A percentile compares a stretch with the other conserved stretches of the same genome.
Evolutionary conservation across 2,329 filamentous ascomycete genomes (phyloP).

Genomic region (Fusarium nodosum): DNA sequence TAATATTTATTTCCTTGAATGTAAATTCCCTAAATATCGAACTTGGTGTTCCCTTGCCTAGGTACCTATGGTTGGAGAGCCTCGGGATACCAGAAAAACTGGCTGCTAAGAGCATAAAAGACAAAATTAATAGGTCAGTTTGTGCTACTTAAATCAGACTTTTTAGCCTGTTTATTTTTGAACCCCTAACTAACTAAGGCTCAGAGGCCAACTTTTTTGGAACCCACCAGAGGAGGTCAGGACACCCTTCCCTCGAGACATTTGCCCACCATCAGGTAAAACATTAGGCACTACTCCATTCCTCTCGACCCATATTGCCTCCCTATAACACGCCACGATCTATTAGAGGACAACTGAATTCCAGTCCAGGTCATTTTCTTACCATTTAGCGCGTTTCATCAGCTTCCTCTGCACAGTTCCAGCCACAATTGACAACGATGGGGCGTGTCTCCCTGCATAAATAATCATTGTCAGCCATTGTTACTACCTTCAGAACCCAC

Average conservation of each 20-base stretch:
- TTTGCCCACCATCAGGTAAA: slow-evolving; percentile 17
- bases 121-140: no score
- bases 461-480: slow-evolving; percentile 16
- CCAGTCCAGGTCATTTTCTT: not conserved
- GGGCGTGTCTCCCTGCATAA: slow-evolving; percentile 20
- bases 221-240: not conserved
- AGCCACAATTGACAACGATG: slow-evolving; percentile 20
- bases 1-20: not conserved
- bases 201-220: no score
- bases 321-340: slow-evolving; percentile 23
- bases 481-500: not conserved
- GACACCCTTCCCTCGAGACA: not conserved
- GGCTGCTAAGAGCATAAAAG: no score
- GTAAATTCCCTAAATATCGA: rapidly evolving
- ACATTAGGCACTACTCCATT: slow-evolving; percentile 44
- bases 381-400: slow-evolving; percentile 15
- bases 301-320: slow-evolving; percentile 23
- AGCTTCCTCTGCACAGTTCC: not conserved
- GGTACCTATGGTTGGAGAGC: no score
- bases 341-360: slow-evolving; percentile 11
- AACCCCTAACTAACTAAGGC: no score
- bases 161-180: no score
- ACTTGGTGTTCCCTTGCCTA: rapidly evolving
- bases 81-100: no score
- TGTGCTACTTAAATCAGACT: no score